Evolutionary conservation across 345 rosid species (phyloP).

Genomic region (Heritiera fomes): DNA sequence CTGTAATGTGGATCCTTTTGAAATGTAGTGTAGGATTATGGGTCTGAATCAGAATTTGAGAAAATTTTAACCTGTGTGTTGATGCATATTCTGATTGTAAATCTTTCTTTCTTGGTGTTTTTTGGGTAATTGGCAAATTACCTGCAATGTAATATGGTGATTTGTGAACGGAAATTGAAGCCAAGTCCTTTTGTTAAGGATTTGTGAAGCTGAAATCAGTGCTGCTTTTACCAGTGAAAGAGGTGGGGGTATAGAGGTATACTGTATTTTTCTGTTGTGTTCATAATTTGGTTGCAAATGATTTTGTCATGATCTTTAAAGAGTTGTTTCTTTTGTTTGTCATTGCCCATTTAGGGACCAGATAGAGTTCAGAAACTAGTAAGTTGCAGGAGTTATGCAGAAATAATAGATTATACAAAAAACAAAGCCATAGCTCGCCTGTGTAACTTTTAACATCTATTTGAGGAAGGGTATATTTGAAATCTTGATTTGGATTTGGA

Average conservation of each 20-base stretch:
- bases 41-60: neutral
- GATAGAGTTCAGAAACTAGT: neutral
- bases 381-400: neutral
- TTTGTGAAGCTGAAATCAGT: neutral
- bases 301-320: neutral
- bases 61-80: neutral
- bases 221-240: neutral
- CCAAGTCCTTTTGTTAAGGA: neutral
- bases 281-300: neutral
- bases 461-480: neutral
- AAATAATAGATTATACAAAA: neutral
- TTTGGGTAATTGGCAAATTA: neutral
- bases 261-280: neutral
- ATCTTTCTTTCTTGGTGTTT: conserved; percentile 1
- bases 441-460: neutral
- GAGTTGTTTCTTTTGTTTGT: neutral
- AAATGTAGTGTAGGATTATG: conserved; percentile 14
- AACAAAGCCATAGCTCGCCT: neutral
- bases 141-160: neutral
- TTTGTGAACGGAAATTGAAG: neutral
- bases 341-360: neutral
- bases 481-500: neutral
- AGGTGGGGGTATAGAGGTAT: neutral
- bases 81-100: neutral
- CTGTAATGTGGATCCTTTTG: conserved; percentile 12